Evolutionary conservation across 1,284 basidiomycete species (phyloP).

Genomic region (Tranzscheliella williamsii): DNA sequence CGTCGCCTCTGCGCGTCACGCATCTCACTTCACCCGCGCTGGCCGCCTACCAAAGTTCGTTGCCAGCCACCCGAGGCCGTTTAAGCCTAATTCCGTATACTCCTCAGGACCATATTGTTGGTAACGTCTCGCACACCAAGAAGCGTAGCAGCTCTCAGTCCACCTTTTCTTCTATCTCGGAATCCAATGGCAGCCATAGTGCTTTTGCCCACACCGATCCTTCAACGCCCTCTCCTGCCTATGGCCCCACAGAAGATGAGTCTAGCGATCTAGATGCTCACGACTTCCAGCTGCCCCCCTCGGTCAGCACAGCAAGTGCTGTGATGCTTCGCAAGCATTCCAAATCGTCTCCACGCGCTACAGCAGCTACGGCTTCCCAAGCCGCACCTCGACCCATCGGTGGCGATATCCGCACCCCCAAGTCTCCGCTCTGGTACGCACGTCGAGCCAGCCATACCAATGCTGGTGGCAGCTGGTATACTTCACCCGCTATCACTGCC

Average conservation of each 20-base stretch:
- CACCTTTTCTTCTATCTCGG: constrained; percentile 52
- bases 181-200: constrained; percentile 37
- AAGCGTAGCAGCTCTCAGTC: constrained; percentile 50
- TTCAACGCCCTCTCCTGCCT: constrained; percentile 42
- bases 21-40: constrained; percentile 47
- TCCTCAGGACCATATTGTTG: neutral
- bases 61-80: constrained; percentile 27
- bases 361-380: constrained; percentile 2
- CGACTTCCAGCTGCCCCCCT: constrained; percentile 47
- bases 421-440: constrained; percentile 46
- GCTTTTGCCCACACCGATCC: constrained; percentile 38
- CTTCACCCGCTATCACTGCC: constrained; percentile 45
- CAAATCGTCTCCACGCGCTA: constrained; percentile 13
- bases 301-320: constrained; percentile 35
- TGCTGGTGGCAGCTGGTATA: constrained; percentile 43
- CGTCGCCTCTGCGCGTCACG: constrained; percentile 27
- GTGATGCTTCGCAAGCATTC: constrained; percentile 40
- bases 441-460: constrained; percentile 47
- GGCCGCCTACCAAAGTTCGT: constrained; percentile 42
- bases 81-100: constrained; percentile 8
- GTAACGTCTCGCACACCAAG: constrained; percentile 8
- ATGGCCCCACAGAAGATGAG: constrained; percentile 36
- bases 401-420: constrained; percentile 22
- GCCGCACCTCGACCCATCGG: constrained; percentile 20
- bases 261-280: constrained; percentile 45